Percentiles rank a stretch among this genome's conserved stretches.
Evolutionary conservation across 2,329 filamentous ascomycete genomes (phyloP).

Genomic region (Aspergillus quadrilineatus): DNA sequence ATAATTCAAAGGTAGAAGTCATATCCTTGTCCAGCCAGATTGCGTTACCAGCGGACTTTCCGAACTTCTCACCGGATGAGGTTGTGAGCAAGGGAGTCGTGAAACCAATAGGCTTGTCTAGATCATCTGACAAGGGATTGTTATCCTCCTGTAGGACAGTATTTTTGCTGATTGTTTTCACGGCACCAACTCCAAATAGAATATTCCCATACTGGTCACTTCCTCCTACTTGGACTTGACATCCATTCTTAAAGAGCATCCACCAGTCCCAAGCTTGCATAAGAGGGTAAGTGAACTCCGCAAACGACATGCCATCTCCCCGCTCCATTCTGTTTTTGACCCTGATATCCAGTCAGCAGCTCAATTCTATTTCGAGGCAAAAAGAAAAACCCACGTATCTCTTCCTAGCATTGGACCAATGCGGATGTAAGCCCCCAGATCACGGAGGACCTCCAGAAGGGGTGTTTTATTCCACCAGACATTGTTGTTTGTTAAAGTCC

Average conservation of each 20-base stretch:
- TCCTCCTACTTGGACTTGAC: conserved; percentile 88
- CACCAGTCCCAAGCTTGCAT: conserved; percentile 98
- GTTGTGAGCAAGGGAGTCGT: conserved; percentile 90
- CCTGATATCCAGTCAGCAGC: conserved; percentile 37
- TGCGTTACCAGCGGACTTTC: conserved; percentile 91
- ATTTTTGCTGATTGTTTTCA: conserved; percentile 68
- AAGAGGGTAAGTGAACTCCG: conserved; percentile 89
- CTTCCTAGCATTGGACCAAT: conserved; percentile 84
- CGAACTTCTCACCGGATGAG: conserved; percentile 82
- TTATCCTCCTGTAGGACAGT: conserved; percentile 39
- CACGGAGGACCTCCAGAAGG: conserved; percentile 71
- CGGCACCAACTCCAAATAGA: conserved; percentile 78
- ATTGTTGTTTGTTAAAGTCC: conserved; percentile 75
- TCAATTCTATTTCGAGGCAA: neutral
- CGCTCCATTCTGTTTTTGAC: conserved; percentile 81
- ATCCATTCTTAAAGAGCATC: conserved; percentile 70
- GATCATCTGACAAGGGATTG: conserved; percentile 36
- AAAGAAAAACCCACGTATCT: conserved; percentile 67
- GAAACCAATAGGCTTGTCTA: conserved; percentile 69
- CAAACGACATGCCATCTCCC: conserved; percentile 89
- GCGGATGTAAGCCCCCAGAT: conserved; percentile 70
- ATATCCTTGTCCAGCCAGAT: conserved; percentile 84
- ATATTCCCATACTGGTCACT: conserved; percentile 98
- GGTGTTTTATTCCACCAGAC: conserved; percentile 74
- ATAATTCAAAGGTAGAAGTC: conserved; percentile 82